Evolutionary conservation across 1,284 basidiomycete species (phyloP), one percentile per base, ranked within the genome.

Genomic region (Pseudozyma sp.): DNA sequence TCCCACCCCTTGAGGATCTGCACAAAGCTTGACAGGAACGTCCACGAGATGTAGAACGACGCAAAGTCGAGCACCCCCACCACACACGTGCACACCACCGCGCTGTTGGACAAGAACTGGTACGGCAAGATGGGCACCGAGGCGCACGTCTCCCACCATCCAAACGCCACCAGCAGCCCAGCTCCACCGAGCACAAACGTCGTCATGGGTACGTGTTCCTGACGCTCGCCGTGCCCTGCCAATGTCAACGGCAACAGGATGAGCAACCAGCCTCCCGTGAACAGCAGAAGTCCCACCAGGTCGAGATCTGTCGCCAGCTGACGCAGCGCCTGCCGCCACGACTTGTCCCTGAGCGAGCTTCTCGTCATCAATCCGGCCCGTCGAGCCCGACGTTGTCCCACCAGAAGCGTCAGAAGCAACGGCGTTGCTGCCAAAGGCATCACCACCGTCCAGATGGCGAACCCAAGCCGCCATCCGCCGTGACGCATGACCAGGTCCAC

Each of bases 401-500:
- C 60, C 24, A 74, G 43, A 16, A 84, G 69, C 42, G 80, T 81
- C 48, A 79, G 37, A 14, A 84, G 70, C 30, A 84, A 68, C 33
- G 82, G 82, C 40, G 67, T 53, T 2, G 82, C 80, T 7, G 82
- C 71, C 5, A 84, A 39, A 13, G 82, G 82, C 14, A 83, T 69
- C 14, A 80, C 47, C 10, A 81, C 57, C 7, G 72, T 68, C 81
- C 78, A 81, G 45, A 92, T 90, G 51, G 88, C 90, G 78, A 86
- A 91, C 33, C 92, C 92, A 89, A 90, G 91, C 83, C 92, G 86
- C 92, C 92, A 93, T 35, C 86, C 84, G 11, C 77, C 69, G 9
- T 79, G 68, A 71, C 88, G 86, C 51, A 88, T 85, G 49, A 92
- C 85, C 9, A 90, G 86, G 37, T 86, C 85, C 17, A 89, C 87